phyloP scores from a whole-genome alignment of 2,329 filamentous ascomycete genomes.

The Madurella mycetomatis region DNA sequence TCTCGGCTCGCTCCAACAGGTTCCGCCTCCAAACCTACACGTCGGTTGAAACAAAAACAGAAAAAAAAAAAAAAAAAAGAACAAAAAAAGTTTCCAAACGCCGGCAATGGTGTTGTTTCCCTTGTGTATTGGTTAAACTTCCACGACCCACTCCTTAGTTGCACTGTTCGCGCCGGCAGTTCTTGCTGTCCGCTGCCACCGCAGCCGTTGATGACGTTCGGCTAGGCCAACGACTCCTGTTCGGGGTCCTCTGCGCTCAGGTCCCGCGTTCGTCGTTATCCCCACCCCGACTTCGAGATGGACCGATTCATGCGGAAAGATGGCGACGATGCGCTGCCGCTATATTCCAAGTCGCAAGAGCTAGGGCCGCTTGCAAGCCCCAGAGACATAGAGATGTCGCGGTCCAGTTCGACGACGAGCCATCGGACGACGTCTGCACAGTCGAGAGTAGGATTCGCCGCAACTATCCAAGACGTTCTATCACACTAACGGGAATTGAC shows the following conservation, averaged over 20 bases:
- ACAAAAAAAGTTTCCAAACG: background rate
- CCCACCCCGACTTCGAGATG: constrained; percentile 16
- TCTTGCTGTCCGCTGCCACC: constrained; percentile 3
- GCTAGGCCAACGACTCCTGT: constrained; percentile 15
- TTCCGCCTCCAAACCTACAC: constrained; percentile 9
- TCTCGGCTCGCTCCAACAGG: constrained; percentile 6
- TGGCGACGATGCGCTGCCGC: constrained; percentile 33
- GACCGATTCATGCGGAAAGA: constrained; percentile 28
- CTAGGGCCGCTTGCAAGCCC: constrained; percentile 27
- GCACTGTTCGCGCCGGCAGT: background rate
- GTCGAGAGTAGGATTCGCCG: constrained; percentile 44
- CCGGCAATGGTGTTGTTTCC: constrained; percentile 10
- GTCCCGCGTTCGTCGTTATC: constrained; percentile 3
- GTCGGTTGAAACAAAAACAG: constrained; percentile 3
- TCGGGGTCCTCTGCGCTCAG: constrained; percentile 23
- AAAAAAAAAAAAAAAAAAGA: background rate
- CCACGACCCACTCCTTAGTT: background rate
- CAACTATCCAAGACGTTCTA: background rate
- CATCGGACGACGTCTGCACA: constrained; percentile 50
- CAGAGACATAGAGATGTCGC: constrained; percentile 32
- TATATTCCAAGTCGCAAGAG: constrained; percentile 32
- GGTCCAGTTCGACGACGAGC: constrained; percentile 35
- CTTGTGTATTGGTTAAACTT: constrained; percentile 12
- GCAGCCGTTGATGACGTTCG: constrained; percentile 22
- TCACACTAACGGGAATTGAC: constrained; percentile 20